phyloP scores from a whole-genome alignment of 768 basidiomycete genomes.

The Panaeolus cyanescens region DNA sequence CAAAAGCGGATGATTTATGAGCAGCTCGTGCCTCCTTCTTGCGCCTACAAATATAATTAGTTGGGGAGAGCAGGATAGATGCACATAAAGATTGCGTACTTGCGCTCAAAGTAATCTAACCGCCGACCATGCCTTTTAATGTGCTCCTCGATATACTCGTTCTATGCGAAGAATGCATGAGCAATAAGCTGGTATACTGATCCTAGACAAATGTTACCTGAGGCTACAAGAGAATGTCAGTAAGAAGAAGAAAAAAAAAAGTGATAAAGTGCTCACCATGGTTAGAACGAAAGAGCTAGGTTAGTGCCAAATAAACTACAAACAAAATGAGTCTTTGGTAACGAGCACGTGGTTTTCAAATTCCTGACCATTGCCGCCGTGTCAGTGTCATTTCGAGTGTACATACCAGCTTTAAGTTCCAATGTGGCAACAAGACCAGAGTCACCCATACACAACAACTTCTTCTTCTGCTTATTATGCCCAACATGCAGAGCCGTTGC shows the following conservation, averaged over 20 bases:
- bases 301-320: constrained; percentile 30
- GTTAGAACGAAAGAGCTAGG: constrained; percentile 22
- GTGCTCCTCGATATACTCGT: constrained; percentile 99
- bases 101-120: constrained; percentile 94
- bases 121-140: constrained; percentile 96
- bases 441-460: constrained; percentile 52
- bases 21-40: constrained; percentile 80
- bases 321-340: constrained; percentile 15
- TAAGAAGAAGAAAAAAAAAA: constrained; percentile 11
- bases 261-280: constrained; percentile 40
- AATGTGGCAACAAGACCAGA: constrained; percentile 78
- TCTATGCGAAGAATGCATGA: constrained; percentile 46
- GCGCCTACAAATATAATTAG: constrained; percentile 49
- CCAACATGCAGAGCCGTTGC: constrained; percentile 61
- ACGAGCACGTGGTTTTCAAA: constrained; percentile 32
- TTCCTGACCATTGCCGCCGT: too few relatives aligned
- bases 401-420: constrained; percentile 1
- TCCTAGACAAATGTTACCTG: constrained; percentile 49
- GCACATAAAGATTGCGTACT: constrained; percentile 51
- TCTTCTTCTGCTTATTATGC: constrained; percentile 63
- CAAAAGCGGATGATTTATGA: constrained; percentile 76
- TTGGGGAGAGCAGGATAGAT: not conserved
- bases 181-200: not conserved
- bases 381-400: too few relatives aligned
- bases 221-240: constrained; percentile 45